Percentiles rank a stretch among this genome's conserved stretches.
phyloP scores from a whole-genome alignment of 257 asterid genomes.

The Penstemon davidsonii region DNA sequence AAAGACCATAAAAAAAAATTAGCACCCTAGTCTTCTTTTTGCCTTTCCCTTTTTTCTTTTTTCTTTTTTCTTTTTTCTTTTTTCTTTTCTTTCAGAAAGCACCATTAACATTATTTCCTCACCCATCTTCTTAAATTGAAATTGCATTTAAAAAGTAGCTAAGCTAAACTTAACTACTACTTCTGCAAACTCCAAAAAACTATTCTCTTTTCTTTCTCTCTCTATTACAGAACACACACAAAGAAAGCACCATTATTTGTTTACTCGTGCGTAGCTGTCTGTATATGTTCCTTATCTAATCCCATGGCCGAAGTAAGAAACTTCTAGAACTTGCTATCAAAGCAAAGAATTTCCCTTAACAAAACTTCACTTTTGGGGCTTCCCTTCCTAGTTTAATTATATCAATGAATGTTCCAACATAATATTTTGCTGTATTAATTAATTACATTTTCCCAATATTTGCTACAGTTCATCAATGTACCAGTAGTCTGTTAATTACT shows the following conservation, averaged over 20 bases:
- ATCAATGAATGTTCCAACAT: background rate
- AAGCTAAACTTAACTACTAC: slow-evolving; percentile 36
- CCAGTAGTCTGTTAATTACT: background rate
- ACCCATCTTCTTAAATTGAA: background rate
- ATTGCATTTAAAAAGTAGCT: slow-evolving; percentile 34
- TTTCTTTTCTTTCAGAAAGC: slow-evolving; percentile 21
- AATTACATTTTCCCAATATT: slow-evolving; percentile 20
- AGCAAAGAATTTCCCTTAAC: slow-evolving; percentile 46
- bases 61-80: slow-evolving; percentile 12
- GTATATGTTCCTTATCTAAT: slow-evolving; percentile 14
- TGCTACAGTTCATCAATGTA: slow-evolving; percentile 22
- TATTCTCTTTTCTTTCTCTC: slow-evolving; percentile 14
- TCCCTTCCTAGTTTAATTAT: background rate
- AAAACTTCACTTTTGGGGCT: background rate
- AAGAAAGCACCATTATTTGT: background rate
- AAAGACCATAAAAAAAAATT: background rate
- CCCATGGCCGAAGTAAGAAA: slow-evolving; percentile 54
- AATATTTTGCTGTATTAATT: slow-evolving; percentile 6
- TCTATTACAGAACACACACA: background rate
- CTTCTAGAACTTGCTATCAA: slow-evolving; percentile 43
- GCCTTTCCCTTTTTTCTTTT: background rate
- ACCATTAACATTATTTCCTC: background rate
- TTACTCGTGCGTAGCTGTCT: background rate
- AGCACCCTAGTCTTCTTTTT: slow-evolving; percentile 10
- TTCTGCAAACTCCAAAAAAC: slow-evolving; percentile 25